phyloP scores from a whole-genome alignment of 352 stramenopile species.

The Pythium pyrilobum region DNA sequence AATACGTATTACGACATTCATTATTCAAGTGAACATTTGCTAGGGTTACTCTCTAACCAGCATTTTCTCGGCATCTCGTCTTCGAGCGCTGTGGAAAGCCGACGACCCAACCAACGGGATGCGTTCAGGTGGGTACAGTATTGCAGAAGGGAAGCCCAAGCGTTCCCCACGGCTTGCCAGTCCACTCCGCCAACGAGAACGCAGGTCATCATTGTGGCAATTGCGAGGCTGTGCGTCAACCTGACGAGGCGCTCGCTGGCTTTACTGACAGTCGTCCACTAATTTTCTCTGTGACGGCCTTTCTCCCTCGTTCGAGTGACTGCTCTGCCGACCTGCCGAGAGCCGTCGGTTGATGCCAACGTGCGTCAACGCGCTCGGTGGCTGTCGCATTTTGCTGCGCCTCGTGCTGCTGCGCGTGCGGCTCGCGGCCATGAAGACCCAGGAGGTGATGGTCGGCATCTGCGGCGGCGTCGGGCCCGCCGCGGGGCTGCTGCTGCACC shows the following conservation, averaged over 20 bases:
- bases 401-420: constrained; percentile 4
- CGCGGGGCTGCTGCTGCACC: constrained; percentile 63
- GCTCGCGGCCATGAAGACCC: constrained; percentile 21
- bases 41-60: too few relatives aligned
- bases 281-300: too few relatives aligned
- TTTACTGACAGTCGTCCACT: not conserved
- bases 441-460: constrained; percentile 62
- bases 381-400: constrained; percentile 10
- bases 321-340: not conserved
- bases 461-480: constrained; percentile 67
- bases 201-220: too few relatives aligned
- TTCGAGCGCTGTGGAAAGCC: too few relatives aligned
- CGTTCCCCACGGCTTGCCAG: too few relatives aligned
- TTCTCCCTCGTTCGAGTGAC: constrained; percentile 3
- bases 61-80: too few relatives aligned
- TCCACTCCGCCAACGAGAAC: too few relatives aligned
- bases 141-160: not conserved
- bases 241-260: too few relatives aligned
- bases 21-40: too few relatives aligned
- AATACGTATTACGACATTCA: too few relatives aligned
- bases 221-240: too few relatives aligned
- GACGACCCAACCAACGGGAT: too few relatives aligned
- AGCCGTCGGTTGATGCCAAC: constrained; percentile 14
- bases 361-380: constrained; percentile 18
- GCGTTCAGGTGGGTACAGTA: not conserved